Conservation (phyloP, 345 rosid species). For the Moringa oleifera region DNA sequence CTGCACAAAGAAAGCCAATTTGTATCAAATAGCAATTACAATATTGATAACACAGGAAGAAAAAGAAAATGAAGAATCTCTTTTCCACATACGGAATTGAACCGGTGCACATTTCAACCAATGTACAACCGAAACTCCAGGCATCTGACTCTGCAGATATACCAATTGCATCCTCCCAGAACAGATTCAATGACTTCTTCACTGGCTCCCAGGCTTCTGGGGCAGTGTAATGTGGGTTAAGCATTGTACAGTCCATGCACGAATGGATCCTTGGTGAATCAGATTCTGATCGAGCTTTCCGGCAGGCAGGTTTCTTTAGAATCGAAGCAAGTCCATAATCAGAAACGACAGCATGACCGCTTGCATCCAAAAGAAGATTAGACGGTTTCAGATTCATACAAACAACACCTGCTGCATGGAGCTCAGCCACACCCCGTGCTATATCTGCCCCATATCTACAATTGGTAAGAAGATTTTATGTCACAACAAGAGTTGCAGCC, state of each 20-base stretch:
- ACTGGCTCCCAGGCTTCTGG: conserved; percentile 99
- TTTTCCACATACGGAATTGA: conserved; percentile 78
- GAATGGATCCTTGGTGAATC: conserved; percentile 66
- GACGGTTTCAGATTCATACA: conserved; percentile 97
- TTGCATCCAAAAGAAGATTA: conserved; percentile 80
- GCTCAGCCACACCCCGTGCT: conserved; percentile 92
- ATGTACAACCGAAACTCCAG: conserved; percentile 98
- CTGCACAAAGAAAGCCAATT: conserved; percentile 35
- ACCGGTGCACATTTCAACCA: conserved; percentile 99
- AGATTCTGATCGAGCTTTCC: conserved; percentile 55
- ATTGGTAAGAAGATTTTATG: conserved; percentile 17
- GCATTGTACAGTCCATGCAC: conserved; percentile 81
- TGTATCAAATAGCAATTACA: conserved; percentile 7
- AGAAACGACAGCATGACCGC: conserved; percentile 87
- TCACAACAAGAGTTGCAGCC: conserved; percentile 21
- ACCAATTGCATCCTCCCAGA: conserved; percentile 92
- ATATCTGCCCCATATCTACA: conserved; percentile 95
- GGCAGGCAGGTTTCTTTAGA: conserved; percentile 82
- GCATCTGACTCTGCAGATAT: conserved; percentile 93
- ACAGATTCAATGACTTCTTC: conserved; percentile 73
- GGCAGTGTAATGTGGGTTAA: conserved; percentile 86
- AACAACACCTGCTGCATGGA: conserved; percentile 94
- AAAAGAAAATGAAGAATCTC: conserved; percentile 9
- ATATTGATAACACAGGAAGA: neutral
- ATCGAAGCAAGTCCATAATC: conserved; percentile 89